Percentiles rank a stretch among this genome's conserved stretches.
Evolutionary conservation across 2,329 filamentous ascomycete species (phyloP).

Genomic region (Arthrinium phaeospermum): DNA sequence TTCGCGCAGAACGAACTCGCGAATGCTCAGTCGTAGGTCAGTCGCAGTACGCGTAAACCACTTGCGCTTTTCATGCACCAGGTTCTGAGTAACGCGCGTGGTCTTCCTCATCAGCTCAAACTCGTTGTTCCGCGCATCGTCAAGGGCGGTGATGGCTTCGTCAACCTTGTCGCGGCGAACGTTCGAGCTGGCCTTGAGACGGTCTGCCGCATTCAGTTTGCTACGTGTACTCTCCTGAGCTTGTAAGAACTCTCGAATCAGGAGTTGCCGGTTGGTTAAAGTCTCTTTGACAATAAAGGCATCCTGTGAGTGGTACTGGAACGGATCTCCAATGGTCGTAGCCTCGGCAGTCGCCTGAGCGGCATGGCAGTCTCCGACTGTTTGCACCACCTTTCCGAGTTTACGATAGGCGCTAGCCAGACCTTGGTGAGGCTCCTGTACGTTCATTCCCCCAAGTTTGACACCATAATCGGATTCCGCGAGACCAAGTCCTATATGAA

Average conservation of each 20-base stretch:
- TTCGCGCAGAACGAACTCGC: conserved; percentile 91
- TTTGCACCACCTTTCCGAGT: conserved; percentile 91
- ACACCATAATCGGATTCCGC: conserved; percentile 93
- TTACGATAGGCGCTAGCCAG: conserved; percentile 92
- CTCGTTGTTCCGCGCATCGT: conserved; percentile 86
- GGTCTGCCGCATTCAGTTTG: conserved; percentile 84
- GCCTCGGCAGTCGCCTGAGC: conserved; percentile 97
- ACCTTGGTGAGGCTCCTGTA: conserved; percentile 89
- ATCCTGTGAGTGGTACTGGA: conserved; percentile 94
- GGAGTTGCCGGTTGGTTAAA: conserved; percentile 94
- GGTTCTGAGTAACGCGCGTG: conserved; percentile 84
- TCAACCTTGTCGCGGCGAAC: conserved; percentile 96
- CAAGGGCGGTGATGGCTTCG: conserved; percentile 89
- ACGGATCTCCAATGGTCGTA: conserved; percentile 89
- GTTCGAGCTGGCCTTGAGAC: conserved; percentile 83
- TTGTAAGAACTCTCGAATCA: conserved; percentile 90
- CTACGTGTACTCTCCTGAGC: conserved; percentile 85
- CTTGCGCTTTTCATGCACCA: conserved; percentile 84
- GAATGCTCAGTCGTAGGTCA: conserved; percentile 83
- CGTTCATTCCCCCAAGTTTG: conserved; percentile 84
- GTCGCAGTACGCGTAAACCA: conserved; percentile 88
- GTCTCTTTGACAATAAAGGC: conserved; percentile 98
- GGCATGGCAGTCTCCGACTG: conserved; percentile 92
- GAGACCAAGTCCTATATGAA: conserved; percentile 77
- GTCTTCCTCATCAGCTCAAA: conserved; percentile 84